Conservation (phyloP, 2,329 filamentous ascomycete species). For the Microdochium bolleyi region DNA sequence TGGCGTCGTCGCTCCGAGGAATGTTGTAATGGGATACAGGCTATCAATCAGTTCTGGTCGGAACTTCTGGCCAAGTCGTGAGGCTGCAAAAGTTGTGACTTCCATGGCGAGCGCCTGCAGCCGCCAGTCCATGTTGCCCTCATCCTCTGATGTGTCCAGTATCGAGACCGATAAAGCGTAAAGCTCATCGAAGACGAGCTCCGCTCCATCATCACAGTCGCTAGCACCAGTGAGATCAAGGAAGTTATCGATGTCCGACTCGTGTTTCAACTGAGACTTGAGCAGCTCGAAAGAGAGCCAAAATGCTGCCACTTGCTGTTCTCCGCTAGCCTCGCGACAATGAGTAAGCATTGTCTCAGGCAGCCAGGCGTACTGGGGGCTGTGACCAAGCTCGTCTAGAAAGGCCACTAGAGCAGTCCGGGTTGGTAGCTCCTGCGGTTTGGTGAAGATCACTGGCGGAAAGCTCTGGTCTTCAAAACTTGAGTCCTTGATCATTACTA, state of each 20-base stretch:
- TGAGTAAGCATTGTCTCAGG: slow-evolving; percentile 58
- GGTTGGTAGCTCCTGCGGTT: slow-evolving; percentile 59
- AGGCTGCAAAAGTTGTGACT: slow-evolving; percentile 67
- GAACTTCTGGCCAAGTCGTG: slow-evolving; percentile 59
- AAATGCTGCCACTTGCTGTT: slow-evolving; percentile 59
- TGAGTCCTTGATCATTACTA: slow-evolving; percentile 9
- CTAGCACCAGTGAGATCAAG: slow-evolving; percentile 44
- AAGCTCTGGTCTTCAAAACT: slow-evolving; percentile 31
- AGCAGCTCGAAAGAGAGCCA: slow-evolving; percentile 75
- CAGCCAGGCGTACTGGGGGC: slow-evolving; percentile 52
- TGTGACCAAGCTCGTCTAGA: slow-evolving; percentile 42
- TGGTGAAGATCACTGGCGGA: slow-evolving; percentile 51
- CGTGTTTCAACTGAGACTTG: slow-evolving; percentile 43
- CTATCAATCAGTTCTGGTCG: slow-evolving; percentile 82
- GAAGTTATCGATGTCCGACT: slow-evolving; percentile 56
- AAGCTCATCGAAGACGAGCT: slow-evolving; percentile 51
- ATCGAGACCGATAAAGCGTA: slow-evolving; percentile 61
- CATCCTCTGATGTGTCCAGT: slow-evolving; percentile 46
- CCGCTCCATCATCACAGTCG: slow-evolving; percentile 29
- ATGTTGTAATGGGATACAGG: slow-evolving; percentile 84
- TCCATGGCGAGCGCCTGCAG: slow-evolving; percentile 75
- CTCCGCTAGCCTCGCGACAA: slow-evolving; percentile 47
- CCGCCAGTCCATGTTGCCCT: slow-evolving; percentile 55
- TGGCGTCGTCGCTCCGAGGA: slow-evolving; percentile 64
- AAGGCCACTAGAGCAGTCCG: slow-evolving; percentile 50